phyloP scores from a whole-genome alignment of 495 filamentous ascomycete genomes.

The Neurospora sp. region DNA sequence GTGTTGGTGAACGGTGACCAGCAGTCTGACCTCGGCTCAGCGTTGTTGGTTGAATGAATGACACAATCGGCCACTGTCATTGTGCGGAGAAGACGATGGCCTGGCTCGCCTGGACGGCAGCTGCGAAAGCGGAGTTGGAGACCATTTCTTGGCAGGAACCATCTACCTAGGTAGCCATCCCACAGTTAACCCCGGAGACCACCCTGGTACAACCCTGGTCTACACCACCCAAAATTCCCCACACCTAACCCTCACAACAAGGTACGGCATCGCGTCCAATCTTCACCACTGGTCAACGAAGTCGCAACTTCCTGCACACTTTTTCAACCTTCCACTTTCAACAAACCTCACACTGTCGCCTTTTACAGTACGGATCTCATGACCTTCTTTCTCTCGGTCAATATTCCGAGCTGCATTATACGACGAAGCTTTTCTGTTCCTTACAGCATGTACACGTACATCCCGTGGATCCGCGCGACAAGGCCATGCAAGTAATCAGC shows the following conservation, averaged over 20 bases:
- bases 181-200: background rate
- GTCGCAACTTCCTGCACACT: background rate
- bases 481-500: background rate
- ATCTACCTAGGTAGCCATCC: too few relatives aligned
- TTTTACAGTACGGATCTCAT: background rate
- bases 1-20: background rate
- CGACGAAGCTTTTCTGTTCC: background rate
- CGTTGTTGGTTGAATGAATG: background rate
- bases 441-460: background rate
- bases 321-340: background rate
- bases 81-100: background rate
- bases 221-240: background rate
- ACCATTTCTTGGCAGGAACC: background rate
- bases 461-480: background rate
- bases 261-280: background rate
- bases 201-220: background rate
- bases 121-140: background rate
- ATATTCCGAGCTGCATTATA: background rate
- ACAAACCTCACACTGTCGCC: background rate
- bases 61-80: background rate
- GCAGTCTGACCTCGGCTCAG: background rate
- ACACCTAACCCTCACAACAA: background rate
- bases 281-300: background rate
- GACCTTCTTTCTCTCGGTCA: background rate
- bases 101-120: background rate